phyloP scores from a whole-genome alignment of 139 green algal species.

The Picochlorum sp. region DNA sequence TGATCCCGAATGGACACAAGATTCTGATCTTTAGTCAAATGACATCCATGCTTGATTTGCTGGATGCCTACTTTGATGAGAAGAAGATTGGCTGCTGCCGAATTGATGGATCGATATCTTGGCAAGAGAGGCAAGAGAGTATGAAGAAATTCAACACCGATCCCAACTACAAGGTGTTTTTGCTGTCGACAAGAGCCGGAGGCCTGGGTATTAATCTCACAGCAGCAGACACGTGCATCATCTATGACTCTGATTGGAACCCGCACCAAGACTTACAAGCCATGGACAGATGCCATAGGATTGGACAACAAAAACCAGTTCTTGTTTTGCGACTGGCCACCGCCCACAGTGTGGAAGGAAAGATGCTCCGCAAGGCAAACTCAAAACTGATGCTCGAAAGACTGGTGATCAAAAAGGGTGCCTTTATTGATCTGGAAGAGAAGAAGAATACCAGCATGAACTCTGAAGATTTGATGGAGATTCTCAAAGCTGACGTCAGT shows the following conservation, averaged over 20 bases:
- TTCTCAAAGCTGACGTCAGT: conserved; percentile 51
- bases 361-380: conserved; percentile 79
- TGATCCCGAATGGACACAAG: conserved; percentile 62
- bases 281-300: conserved; percentile 98
- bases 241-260: conserved; percentile 82
- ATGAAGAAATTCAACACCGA: conserved; percentile 77
- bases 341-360: conserved; percentile 84
- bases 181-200: conserved; percentile 93
- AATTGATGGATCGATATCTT: conserved; percentile 81
- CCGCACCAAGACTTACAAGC: conserved; percentile 58
- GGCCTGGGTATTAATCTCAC: conserved; percentile 94
- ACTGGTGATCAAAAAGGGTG: conserved; percentile 92
- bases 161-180: conserved; percentile 69
- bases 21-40: conserved; percentile 98
- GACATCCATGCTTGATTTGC: conserved; percentile 96
- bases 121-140: conserved; percentile 57
- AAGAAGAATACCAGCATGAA: conserved; percentile 30
- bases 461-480: conserved; percentile 64
- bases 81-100: conserved; percentile 60
- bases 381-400: conserved; percentile 87
- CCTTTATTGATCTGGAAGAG: conserved; percentile 71
- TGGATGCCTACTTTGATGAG: conserved; percentile 84
- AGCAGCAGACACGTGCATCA: conserved; percentile 87
- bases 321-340: conserved; percentile 92
- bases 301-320: conserved; percentile 92